Evolutionary conservation across 2,329 filamentous ascomycete genomes (phyloP).

Genomic region (Monosporascus sp.): DNA sequence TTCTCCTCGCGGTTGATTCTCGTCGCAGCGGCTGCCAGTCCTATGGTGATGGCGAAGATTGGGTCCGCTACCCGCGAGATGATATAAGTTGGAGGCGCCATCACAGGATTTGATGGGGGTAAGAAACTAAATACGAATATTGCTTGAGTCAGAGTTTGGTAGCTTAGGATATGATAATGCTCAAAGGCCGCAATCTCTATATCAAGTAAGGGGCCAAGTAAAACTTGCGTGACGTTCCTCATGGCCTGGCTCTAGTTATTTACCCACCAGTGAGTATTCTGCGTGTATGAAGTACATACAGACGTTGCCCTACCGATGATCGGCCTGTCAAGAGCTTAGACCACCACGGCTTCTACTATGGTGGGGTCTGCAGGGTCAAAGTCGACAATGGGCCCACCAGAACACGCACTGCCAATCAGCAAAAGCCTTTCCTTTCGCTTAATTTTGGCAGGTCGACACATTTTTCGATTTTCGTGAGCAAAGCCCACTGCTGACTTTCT

Average conservation of each 20-base stretch:
- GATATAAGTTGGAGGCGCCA: slow-evolving; percentile 53
- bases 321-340: too few species aligned
- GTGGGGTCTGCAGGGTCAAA: not conserved
- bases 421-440: slow-evolving; percentile 20
- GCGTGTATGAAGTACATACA: too few species aligned
- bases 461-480: slow-evolving; percentile 18
- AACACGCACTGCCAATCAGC: slow-evolving; percentile 18
- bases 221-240: too few species aligned
- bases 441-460: slow-evolving; percentile 21
- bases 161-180: too few species aligned
- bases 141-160: too few species aligned
- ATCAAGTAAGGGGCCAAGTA: too few species aligned
- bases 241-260: too few species aligned
- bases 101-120: slow-evolving; percentile 18
- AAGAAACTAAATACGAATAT: too few species aligned
- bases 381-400: slow-evolving; percentile 12
- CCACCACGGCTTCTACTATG: too few species aligned
- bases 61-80: slow-evolving; percentile 55
- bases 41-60: slow-evolving; percentile 53
- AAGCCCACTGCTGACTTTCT: not conserved
- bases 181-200: too few species aligned
- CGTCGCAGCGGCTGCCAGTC: slow-evolving; percentile 47
- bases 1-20: slow-evolving; percentile 57
- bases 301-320: too few species aligned
- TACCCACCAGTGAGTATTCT: too few species aligned